Base-by-base conservation (phyloP, 2,329 filamentous ascomycete genomes). In the Lachnellula occidentalis region DNA sequence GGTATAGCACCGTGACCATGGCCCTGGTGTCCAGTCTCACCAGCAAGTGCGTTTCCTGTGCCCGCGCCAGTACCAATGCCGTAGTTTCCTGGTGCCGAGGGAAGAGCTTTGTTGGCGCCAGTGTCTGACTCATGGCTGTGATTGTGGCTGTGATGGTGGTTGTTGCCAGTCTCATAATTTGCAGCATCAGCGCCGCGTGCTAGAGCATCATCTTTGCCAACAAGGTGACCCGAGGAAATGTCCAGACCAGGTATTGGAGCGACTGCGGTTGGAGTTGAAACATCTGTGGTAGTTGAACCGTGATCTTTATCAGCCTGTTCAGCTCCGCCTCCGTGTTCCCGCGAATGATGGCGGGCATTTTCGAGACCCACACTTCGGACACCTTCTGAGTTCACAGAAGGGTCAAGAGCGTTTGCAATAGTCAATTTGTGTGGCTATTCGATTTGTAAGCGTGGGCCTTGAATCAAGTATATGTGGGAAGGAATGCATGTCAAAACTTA, bases 321-420 rank as follows among this genome's bases (percentile, higher is more conserved):
- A 6, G 58, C 64, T 3, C 64, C 66, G 36, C 64, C 64, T 6
- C 64, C 65, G 45, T 61, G 52, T 6, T 31, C 37, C 19, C 50
- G 21, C 7, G 55, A 55, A 31, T 67, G 60, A 19, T 58, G 49
- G 8, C 57, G 51, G 9, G 60, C 57, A 52, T 57, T 47, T 55
- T 67, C 65, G 12, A 48, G 49, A 0, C 34, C 42, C 34, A 17
- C 17, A 6, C 42, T 37, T 21, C 4, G 15, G 8, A n/a, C 15
- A 17, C 19, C 27, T 9, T 50, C 41, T 19, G 45, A 55, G 19
- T 59, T 58, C 12, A 65, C 46, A n/a, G 53, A 45, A 9, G 65
- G 66, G 48, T 67, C 66, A 12, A 68, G 57, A n/a, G 46, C 53
- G 42, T 67, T 67, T 5, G 66, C 66, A 8, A 63, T 61, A 7